Conservation (phyloP, 164 flowering plant species). For the Berberis thunbergii region DNA sequence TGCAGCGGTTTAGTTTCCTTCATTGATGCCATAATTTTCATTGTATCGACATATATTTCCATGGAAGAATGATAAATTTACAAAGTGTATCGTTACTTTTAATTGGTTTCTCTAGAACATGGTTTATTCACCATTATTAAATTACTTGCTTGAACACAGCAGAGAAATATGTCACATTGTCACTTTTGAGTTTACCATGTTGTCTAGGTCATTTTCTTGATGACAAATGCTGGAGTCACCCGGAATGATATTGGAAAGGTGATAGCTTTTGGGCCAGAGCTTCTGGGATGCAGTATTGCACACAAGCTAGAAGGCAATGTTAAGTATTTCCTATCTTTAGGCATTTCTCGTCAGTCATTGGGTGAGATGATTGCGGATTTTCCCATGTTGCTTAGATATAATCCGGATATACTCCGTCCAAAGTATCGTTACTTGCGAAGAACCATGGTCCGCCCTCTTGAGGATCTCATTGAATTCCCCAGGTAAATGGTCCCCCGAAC, state of each 20-base stretch:
- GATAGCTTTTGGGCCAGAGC: conserved; percentile 79
- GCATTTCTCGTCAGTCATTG: conserved; percentile 39
- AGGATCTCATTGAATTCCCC: conserved; percentile 86
- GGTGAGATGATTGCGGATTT: conserved; percentile 93
- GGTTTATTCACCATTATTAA: not conserved
- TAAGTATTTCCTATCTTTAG: conserved; percentile 82
- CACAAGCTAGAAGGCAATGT: conserved; percentile 69
- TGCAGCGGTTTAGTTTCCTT: no score
- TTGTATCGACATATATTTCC: no score
- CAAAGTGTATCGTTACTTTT: no score
- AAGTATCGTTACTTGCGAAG: conserved; percentile 79
- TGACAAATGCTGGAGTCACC: conserved; percentile 77
- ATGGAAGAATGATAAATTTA: no score
- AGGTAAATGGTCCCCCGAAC: conserved; percentile 36
- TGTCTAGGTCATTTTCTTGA: conserved; percentile 73
- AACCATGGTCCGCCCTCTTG: conserved; percentile 76
- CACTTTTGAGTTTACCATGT: not conserved
- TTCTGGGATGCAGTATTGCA: conserved; percentile 73
- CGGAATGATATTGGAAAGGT: conserved; percentile 70
- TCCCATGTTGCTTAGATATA: conserved; percentile 79
- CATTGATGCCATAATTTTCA: no score
- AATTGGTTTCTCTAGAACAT: no score
- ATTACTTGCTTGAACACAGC: not conserved
- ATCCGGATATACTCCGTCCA: conserved; percentile 67
- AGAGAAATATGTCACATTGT: not conserved